Conservation (phyloP, 345 rosid species). For the Eucalyptus shirleyi region DNA sequence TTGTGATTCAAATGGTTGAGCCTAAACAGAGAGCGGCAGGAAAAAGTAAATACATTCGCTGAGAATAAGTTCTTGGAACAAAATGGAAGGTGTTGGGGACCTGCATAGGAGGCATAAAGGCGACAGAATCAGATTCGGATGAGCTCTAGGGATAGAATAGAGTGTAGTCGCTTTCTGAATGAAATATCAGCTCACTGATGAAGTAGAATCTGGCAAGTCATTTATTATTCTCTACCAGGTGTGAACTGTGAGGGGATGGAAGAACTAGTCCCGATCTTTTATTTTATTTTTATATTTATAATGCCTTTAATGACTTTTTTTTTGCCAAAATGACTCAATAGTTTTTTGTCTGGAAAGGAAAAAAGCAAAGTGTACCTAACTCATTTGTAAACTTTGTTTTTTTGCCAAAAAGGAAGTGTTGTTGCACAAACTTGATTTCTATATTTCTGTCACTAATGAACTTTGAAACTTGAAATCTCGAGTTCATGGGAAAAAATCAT, state of each 20-base stretch:
- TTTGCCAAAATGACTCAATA: neutral
- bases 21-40: neutral
- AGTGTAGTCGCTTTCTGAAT: neutral
- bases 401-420: neutral
- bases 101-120: neutral
- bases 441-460: fast-evolving
- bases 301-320: neutral
- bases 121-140: neutral
- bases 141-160: neutral
- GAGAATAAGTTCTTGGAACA: neutral
- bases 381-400: neutral
- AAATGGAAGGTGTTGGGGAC: neutral
- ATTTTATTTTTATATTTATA: neutral
- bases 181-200: neutral
- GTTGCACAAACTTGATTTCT: neutral
- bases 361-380: neutral
- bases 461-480: neutral
- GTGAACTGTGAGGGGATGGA: neutral
- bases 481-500: neutral
- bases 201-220: neutral
- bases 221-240: neutral
- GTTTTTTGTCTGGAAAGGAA: neutral
- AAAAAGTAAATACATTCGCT: neutral
- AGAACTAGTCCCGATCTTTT: neutral
- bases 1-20: neutral